phyloP scores from a whole-genome alignment of 257 asterid genomes.

The Penstemon davidsonii region DNA sequence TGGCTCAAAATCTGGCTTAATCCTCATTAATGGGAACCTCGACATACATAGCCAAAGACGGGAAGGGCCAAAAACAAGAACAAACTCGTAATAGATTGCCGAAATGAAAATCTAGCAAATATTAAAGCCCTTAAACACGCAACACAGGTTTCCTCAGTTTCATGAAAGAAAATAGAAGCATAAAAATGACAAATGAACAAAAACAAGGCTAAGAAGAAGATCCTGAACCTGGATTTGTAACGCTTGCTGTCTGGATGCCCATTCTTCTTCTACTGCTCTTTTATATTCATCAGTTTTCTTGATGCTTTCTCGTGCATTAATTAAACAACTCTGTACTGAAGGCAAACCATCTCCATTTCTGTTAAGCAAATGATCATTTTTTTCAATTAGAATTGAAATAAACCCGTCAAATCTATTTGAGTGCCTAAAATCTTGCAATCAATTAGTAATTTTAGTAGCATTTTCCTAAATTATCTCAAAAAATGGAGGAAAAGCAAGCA shows the following conservation, averaged over 20 bases:
- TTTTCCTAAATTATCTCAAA: too few species aligned
- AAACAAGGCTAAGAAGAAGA: conserved; percentile 19
- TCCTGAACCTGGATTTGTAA: conserved; percentile 67
- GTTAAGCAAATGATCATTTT: conserved; percentile 26
- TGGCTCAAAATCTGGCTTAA: too few species aligned
- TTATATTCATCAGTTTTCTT: conserved; percentile 91
- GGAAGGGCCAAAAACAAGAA: not conserved
- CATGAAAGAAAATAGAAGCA: not conserved
- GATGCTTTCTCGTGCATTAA: conserved; percentile 60
- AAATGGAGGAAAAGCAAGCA: too few species aligned
- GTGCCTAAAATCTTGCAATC: too few species aligned
- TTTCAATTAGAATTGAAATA: not conserved
- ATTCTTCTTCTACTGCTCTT: conserved; percentile 75
- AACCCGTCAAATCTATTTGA: too few species aligned
- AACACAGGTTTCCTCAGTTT: not conserved
- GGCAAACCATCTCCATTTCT: conserved; percentile 20
- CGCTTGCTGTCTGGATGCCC: conserved; percentile 67
- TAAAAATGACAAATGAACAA: conserved; percentile 3
- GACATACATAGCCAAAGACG: not conserved
- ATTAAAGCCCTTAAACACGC: not conserved
- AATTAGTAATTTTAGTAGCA: too few species aligned
- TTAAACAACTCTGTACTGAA: conserved; percentile 33
- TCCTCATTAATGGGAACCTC: not conserved
- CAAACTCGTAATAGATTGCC: not conserved
- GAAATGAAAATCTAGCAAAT: not conserved